Evolutionary conservation across 2,329 filamentous ascomycete species (phyloP).

Genomic region (Calonectria hawksworthii): DNA sequence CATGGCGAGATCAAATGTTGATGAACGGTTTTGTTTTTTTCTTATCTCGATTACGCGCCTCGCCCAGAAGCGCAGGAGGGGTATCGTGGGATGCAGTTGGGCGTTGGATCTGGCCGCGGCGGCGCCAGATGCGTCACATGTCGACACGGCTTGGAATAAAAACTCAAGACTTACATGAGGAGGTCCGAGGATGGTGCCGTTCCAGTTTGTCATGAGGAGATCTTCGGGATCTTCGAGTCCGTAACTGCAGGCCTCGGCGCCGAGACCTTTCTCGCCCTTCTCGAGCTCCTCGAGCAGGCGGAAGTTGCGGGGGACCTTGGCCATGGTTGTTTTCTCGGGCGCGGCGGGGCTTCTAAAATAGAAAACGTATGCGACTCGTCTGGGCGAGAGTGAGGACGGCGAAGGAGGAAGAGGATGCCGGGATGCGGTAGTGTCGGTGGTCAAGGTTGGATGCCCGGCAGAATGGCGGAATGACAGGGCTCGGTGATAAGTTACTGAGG

Average conservation of each 20-base stretch:
- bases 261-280: slow-evolving; percentile 97
- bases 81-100: slow-evolving; percentile 8
- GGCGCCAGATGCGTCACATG: background rate
- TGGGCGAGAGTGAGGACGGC: background rate
- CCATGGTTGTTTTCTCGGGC: slow-evolving; percentile 46
- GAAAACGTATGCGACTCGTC: background rate
- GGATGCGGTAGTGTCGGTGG: slow-evolving; percentile 6
- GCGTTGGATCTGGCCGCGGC: background rate
- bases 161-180: slow-evolving; percentile 80
- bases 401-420: background rate
- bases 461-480: slow-evolving; percentile 8
- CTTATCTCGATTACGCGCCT: background rate
- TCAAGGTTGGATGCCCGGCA: slow-evolving; percentile 4
- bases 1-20: background rate
- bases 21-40: background rate
- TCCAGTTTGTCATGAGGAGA: slow-evolving; percentile 98
- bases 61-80: background rate
- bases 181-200: slow-evolving; percentile 95
- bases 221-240: slow-evolving; percentile 95
- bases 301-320: slow-evolving; percentile 92
- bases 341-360: background rate
- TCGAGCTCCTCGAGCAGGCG: slow-evolving; percentile 96
- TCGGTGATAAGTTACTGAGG: slow-evolving; percentile 11
- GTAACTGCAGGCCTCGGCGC: slow-evolving; percentile 97
- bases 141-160: background rate